Evolutionary conservation across 257 asterid genomes (phyloP).

Genomic region (Scutellaria galericulata): DNA sequence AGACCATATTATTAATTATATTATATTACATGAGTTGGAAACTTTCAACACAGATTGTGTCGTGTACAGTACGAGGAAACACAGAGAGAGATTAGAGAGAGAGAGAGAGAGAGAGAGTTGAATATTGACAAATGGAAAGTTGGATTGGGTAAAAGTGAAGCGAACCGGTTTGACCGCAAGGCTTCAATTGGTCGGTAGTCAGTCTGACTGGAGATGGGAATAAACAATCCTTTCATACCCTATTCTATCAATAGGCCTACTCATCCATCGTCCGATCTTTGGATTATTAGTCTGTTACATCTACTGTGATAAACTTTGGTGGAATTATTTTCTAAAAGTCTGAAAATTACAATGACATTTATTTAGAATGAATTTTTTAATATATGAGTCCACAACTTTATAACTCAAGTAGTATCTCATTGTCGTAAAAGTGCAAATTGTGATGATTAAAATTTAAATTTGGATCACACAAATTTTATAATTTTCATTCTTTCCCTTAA

Average conservation of each 20-base stretch:
- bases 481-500: no score
- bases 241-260: not conserved
- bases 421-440: no score
- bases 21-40: not conserved
- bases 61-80: constrained; percentile 14
- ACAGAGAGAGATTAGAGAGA: not conserved
- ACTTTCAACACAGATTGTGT: constrained; percentile 14
- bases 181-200: constrained; percentile 35
- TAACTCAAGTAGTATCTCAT: no score
- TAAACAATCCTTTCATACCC: not conserved
- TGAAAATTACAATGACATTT: no score
- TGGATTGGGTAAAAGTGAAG: constrained; percentile 31
- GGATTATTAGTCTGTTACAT: no score
- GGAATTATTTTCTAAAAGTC: no score
- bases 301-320: no score
- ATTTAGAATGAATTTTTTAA: no score
- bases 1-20: not conserved
- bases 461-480: no score
- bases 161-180: constrained; percentile 35
- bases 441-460: no score
- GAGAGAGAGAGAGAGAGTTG: constrained; percentile 34
- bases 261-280: no score
- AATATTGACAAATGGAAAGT: constrained; percentile 46
- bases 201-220: constrained; percentile 1
- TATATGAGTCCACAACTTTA: no score